Evolutionary conservation across 768 basidiomycete species (phyloP).

Genomic region (Trametes elegans): DNA sequence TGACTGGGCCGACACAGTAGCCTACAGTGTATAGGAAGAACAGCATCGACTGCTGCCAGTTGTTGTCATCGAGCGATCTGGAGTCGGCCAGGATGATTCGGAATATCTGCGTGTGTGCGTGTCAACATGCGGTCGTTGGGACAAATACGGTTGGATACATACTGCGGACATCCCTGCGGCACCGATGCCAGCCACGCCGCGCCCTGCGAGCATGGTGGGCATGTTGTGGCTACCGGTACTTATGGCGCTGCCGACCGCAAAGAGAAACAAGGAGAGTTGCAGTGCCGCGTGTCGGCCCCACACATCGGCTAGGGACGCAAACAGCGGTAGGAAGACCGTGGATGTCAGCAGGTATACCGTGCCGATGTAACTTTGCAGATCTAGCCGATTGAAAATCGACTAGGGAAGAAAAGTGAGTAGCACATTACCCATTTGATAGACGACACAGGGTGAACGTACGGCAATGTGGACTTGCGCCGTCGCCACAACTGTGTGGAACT

Average conservation of each 20-base stretch:
- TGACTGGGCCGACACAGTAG: constrained; percentile 42
- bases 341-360: constrained; percentile 50
- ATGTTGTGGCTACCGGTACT: constrained; percentile 48
- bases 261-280: constrained; percentile 43
- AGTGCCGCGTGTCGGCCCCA: constrained; percentile 49
- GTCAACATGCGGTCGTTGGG: constrained; percentile 8
- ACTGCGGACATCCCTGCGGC: constrained; percentile 43
- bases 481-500: constrained; percentile 39
- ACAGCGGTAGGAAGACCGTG: constrained; percentile 52
- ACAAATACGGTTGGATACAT: constrained; percentile 8
- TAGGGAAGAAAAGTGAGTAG: constrained; percentile 1
- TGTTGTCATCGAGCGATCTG: constrained; percentile 40
- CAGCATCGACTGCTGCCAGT: constrained; percentile 39
- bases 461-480: constrained; percentile 53
- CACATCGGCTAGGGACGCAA: constrained; percentile 48
- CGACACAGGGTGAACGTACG: constrained; percentile 27
- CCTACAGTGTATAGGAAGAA: constrained; percentile 45
- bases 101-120: constrained; percentile 37
- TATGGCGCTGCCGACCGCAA: constrained; percentile 45
- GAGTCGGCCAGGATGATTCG: constrained; percentile 47
- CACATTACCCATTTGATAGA: neutral
- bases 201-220: constrained; percentile 43
- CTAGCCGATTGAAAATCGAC: constrained; percentile 35
- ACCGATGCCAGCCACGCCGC: constrained; percentile 50
- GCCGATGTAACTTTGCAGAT: constrained; percentile 46